phyloP scores from a whole-genome alignment of 768 basidiomycete genomes.

The Pisolithus tinctorius region DNA sequence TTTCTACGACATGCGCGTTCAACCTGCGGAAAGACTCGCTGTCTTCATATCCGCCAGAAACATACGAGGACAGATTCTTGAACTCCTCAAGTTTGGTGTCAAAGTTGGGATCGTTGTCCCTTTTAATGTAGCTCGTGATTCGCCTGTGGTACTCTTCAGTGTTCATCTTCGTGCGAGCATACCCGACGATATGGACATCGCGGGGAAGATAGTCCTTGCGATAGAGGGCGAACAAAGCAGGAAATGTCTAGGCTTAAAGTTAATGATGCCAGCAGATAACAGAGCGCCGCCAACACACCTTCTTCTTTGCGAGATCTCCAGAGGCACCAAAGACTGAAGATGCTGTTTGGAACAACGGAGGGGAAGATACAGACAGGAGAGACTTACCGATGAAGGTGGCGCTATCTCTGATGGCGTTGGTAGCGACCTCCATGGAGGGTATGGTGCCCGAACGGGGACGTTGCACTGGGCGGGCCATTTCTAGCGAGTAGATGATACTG shows the following conservation, averaged over 20 bases:
- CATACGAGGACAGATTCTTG: conserved; percentile 72
- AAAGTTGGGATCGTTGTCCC: conserved; percentile 53
- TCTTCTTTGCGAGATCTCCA: conserved; percentile 98
- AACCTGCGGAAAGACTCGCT: conserved; percentile 71
- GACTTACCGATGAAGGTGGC: conserved; percentile 78
- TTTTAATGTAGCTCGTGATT: conserved; percentile 80
- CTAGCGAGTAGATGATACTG: not conserved
- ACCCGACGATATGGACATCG: conserved; percentile 87
- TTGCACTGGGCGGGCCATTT: conserved; percentile 30
- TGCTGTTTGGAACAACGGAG: conserved; percentile 7
- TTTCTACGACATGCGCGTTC: conserved; percentile 65
- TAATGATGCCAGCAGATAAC: conserved; percentile 39
- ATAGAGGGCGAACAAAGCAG: conserved; percentile 89
- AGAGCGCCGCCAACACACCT: conserved; percentile 42
- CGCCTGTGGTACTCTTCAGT: conserved; percentile 79
- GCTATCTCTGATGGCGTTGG: conserved; percentile 76
- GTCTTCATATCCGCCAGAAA: conserved; percentile 87
- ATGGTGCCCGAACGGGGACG: conserved; percentile 74
- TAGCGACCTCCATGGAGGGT: conserved; percentile 78
- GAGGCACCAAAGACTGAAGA: conserved; percentile 84
- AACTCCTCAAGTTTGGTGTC: conserved; percentile 71
- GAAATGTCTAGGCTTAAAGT: conserved; percentile 64
- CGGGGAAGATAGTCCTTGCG: conserved; percentile 72
- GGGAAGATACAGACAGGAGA: conserved; percentile 11
- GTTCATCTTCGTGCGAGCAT: conserved; percentile 95